A percentile compares a stretch with the other conserved stretches of the same genome.
Evolutionary conservation across 1,139 yeast genomes (phyloP).

Genomic region (Magnusiomyces magnusii): DNA sequence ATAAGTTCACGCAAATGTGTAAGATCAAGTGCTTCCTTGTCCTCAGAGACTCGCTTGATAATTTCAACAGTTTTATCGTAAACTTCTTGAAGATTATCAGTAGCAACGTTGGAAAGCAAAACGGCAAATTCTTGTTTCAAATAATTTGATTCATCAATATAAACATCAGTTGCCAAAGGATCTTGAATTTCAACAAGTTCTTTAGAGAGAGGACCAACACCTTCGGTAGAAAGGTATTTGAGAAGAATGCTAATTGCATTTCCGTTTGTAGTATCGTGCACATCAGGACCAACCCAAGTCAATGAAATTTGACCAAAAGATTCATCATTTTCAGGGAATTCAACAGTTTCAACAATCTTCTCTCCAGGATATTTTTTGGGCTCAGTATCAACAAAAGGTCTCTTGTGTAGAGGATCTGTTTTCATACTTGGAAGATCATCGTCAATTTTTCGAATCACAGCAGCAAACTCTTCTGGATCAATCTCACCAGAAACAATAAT

Average conservation of each 20-base stretch:
- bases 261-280: constrained; percentile 44
- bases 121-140: constrained; percentile 52
- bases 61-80: constrained; percentile 46
- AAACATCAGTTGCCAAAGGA: constrained; percentile 72
- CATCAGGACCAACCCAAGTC: constrained; percentile 79
- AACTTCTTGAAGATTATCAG: constrained; percentile 48
- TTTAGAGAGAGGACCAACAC: constrained; percentile 57
- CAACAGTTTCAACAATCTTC: constrained; percentile 43
- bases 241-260: constrained; percentile 67
- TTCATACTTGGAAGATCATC: constrained; percentile 41
- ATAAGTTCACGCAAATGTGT: constrained; percentile 58
- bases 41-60: constrained; percentile 42
- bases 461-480: constrained; percentile 62
- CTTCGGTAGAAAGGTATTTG: constrained; percentile 60
- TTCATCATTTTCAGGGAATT: constrained; percentile 88
- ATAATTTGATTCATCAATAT: constrained; percentile 44
- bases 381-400: constrained; percentile 83
- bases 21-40: constrained; percentile 50
- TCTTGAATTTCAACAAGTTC: constrained; percentile 71
- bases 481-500: constrained; percentile 78
- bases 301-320: constrained; percentile 68
- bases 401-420: constrained; percentile 28
- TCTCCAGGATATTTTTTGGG: constrained; percentile 37
- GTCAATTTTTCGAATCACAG: constrained; percentile 59
- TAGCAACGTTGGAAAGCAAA: constrained; percentile 67